Base-by-base conservation (phyloP, 2,329 filamentous ascomycete species). In the Raffaelea albimanens region DNA sequence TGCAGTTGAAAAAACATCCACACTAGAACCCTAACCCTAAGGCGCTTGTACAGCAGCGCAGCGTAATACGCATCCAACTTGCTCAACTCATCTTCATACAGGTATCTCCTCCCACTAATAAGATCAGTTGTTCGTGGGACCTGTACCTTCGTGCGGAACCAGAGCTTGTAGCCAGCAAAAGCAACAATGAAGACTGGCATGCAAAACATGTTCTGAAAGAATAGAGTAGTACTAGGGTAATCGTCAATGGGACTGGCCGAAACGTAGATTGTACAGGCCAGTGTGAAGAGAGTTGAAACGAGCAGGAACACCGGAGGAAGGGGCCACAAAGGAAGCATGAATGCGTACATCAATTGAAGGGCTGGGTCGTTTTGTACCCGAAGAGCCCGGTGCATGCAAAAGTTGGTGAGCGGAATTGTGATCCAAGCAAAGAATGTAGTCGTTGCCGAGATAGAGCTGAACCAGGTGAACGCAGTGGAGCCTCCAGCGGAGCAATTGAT, bases 381-480 rank as follows among this genome's bases (percentile, higher is more conserved):
- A 1, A 52, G 45, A 5, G 51, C 51, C 7, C 46, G 44, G 51
- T 49, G 51, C 48, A 52, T 50, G 33, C 20, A 47, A 25, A 29
- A 50, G 46, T 52, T 52, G 31, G 48, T 52, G 5, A 49, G 25
- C 5, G 51, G 46, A 20, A 52, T 52, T 22, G 48, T 48, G 43
- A 52, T 46, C 51, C 51, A 52, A 21, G 48, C 48, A 16, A 52
- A 50, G 25, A 52, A 52, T 3, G 45, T 50, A 9, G 48, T 50
- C 1, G 51, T 52, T 19, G 51, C 46, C 14, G 49, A 49, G 29
- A 51, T 39, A 29, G 49, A 51, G 43, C 47, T 51, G 43, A 51
- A 53, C 49, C 49, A 47, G 29, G 47, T 40, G 8, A 51, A 49
- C 14, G 46, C 48, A 3, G 48, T 50, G 20, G 48, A 41, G 13